These are phyloP conservation scores for Stephania japonica DNA, from an alignment of 164 flowering plant species.

Conservation along the genomic window DNA sequence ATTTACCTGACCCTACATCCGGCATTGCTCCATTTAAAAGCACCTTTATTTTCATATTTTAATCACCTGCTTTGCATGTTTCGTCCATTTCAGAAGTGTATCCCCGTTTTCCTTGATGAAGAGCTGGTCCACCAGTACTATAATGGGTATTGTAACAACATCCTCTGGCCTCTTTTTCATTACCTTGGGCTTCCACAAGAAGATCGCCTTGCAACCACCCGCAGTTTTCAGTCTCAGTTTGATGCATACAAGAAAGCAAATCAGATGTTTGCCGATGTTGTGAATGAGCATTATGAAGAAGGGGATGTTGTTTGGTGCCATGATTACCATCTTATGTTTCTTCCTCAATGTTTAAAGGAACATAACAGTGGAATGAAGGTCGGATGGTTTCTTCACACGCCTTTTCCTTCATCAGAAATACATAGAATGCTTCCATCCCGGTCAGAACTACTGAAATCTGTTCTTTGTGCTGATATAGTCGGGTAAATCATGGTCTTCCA, in stretches of 20 bases:
- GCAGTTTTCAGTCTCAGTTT: constrained; percentile 91
- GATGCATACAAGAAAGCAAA: constrained; percentile 89
- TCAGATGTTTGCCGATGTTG: constrained; percentile 92
- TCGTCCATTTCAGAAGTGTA: constrained; percentile 55
- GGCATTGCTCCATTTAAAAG: neutral
- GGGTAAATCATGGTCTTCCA: constrained; percentile 43
- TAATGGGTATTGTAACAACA: constrained; percentile 95
- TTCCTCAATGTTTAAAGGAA: constrained; percentile 79
- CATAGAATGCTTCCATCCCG: constrained; percentile 90
- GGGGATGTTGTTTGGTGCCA: constrained; percentile 95
- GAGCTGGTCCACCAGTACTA: constrained; percentile 87
- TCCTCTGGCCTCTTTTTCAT: constrained; percentile 58
- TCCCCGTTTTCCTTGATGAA: constrained; percentile 92
- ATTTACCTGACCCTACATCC: neutral
- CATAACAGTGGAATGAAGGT: constrained; percentile 75
- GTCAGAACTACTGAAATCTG: constrained; percentile 76
- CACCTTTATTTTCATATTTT: neutral
- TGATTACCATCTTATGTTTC: constrained; percentile 94
- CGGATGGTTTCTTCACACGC: constrained; percentile 98
- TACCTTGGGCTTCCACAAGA: constrained; percentile 90
- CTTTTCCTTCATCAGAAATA: constrained; percentile 93
- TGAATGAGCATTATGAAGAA: constrained; percentile 64
- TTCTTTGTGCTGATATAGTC: constrained; percentile 89
- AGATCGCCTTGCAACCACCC: constrained; percentile 87
- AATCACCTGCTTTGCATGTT: constrained; percentile 9